Conservation (phyloP, 345 rosid species). For the Gossypium arboreum region DNA sequence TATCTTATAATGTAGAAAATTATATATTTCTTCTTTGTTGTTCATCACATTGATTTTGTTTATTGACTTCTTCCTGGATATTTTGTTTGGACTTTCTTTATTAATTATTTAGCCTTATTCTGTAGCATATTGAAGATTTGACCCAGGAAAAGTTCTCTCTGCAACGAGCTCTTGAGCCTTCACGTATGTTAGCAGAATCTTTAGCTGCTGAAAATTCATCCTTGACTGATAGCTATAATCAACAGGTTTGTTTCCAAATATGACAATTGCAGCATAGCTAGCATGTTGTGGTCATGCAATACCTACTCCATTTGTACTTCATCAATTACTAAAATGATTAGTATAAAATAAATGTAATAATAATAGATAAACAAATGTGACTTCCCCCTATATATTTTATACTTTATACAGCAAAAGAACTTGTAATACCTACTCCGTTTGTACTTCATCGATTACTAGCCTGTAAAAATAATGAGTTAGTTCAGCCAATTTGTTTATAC, state of each 20-base stretch:
- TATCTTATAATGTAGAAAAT: background rate
- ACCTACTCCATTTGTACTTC: too few relatives aligned
- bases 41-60: background rate
- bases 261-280: background rate
- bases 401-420: background rate
- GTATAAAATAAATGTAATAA: background rate
- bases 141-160: slow-evolving; percentile 91
- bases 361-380: background rate
- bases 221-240: slow-evolving; percentile 83
- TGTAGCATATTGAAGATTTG: slow-evolving; percentile 97
- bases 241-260: slow-evolving; percentile 56
- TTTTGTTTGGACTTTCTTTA: slow-evolving; percentile 8
- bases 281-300: background rate
- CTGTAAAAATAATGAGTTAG: background rate
- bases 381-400: background rate
- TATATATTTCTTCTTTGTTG: background rate
- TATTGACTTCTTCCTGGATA: background rate
- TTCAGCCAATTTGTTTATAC: background rate
- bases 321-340: too few relatives aligned
- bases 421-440: background rate
- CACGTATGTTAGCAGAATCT: slow-evolving; percentile 81
- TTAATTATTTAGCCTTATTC: background rate
- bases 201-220: slow-evolving; percentile 95
- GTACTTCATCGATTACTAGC: background rate
- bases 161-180: slow-evolving; percentile 96